These are phyloP conservation scores for Lactarius hatsudake DNA, from an alignment of 768 basidiomycete species.

Conservation along the genomic window DNA sequence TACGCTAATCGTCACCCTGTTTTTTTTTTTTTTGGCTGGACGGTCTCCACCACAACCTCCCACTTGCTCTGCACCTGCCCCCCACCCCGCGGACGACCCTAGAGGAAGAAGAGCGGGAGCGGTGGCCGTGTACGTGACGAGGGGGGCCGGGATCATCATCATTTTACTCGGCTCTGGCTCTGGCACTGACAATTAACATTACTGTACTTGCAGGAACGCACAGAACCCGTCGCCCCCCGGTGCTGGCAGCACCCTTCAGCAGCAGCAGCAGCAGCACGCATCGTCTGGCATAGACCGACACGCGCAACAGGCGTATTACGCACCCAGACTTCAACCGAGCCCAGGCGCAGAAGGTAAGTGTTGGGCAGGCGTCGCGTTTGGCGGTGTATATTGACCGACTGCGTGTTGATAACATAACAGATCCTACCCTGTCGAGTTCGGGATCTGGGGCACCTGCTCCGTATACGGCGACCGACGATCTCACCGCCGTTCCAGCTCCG, in stretches of 20 bases:
- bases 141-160: not conserved
- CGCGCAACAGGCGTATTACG: conserved; percentile 24
- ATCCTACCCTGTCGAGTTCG: not conserved
- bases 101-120: not conserved
- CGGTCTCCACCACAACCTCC: no score
- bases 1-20: conserved; percentile 24
- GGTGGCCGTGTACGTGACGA: not conserved
- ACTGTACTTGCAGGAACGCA: conserved; percentile 10
- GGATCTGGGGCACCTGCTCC: not conserved
- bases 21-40: not conserved
- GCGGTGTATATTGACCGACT: not conserved
- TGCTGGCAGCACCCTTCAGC: not conserved
- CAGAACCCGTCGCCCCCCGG: conserved; percentile 2
- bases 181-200: not conserved
- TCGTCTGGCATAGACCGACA: conserved; percentile 21
- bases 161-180: not conserved
- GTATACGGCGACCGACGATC: not conserved
- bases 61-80: not conserved
- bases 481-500: not conserved
- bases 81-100: not conserved
- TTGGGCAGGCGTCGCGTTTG: not conserved
- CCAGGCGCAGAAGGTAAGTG: not conserved
- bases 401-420: not conserved
- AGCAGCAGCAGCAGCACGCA: not conserved
- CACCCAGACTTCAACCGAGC: conserved; percentile 9